Evolutionary conservation across 2,329 filamentous ascomycete species (phyloP).

Genomic region (Apiospora koreana): DNA sequence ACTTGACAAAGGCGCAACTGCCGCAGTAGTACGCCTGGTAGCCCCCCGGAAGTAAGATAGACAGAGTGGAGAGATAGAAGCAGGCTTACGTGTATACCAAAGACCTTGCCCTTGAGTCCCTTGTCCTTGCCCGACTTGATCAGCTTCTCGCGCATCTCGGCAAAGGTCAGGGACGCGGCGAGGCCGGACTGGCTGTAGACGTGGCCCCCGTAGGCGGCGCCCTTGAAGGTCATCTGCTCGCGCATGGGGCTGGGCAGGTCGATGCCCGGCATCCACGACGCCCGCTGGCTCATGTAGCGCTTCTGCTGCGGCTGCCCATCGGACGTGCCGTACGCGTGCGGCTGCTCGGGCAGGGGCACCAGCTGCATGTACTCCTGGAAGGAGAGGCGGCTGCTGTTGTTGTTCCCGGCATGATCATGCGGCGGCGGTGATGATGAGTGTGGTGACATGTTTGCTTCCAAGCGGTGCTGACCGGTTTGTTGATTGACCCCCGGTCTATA

Average conservation of each 20-base stretch:
- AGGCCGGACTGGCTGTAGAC: slow-evolving; percentile 44
- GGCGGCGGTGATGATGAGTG: not conserved
- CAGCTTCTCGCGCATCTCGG: slow-evolving; percentile 27
- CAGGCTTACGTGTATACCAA: slow-evolving; percentile 43
- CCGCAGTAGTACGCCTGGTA: too few species aligned
- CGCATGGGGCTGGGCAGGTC: slow-evolving; percentile 25
- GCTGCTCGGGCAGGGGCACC: slow-evolving; percentile 28
- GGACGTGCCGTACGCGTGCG: slow-evolving; percentile 17
- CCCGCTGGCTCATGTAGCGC: slow-evolving; percentile 37
- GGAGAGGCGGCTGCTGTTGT: slow-evolving; percentile 25
- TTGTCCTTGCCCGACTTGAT: slow-evolving; percentile 13
- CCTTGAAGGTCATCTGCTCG: slow-evolving; percentile 14
- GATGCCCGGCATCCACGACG: slow-evolving; percentile 33
- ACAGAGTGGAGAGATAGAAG: not conserved
- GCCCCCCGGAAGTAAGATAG: too few species aligned
- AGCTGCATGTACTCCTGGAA: slow-evolving; percentile 39
- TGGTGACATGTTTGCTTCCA: not conserved
- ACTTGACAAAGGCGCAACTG: too few species aligned
- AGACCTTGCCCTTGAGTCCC: slow-evolving; percentile 19
- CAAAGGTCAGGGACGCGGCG: slow-evolving; percentile 37
- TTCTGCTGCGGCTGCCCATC: slow-evolving; percentile 12
- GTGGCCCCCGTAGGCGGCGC: slow-evolving; percentile 43
- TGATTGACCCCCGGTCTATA: not conserved
- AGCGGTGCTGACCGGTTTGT: not conserved
- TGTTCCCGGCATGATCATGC: not conserved